These are phyloP conservation scores for Coffea eugenioides DNA, from an alignment of 257 asterid species.

Conservation along the genomic window DNA sequence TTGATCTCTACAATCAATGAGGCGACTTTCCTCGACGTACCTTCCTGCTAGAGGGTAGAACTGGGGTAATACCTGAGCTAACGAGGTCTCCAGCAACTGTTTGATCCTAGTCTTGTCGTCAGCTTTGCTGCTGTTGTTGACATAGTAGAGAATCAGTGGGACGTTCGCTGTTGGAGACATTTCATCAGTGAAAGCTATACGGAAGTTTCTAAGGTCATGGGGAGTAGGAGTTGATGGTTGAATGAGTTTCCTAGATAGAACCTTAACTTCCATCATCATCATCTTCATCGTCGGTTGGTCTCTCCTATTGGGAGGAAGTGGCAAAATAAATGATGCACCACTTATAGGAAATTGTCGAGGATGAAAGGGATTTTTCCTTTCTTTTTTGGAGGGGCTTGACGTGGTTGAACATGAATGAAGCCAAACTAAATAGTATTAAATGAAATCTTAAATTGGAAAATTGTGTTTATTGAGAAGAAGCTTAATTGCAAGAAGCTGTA, in stretches of 20 bases:
- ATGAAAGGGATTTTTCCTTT: too few relatives aligned
- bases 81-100: neutral
- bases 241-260: neutral
- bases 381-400: too few relatives aligned
- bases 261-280: neutral
- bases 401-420: too few relatives aligned
- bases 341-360: too few relatives aligned
- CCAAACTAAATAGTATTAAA: too few relatives aligned
- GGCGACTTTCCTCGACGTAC: neutral
- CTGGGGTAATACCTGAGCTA: constrained; percentile 7
- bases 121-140: neutral
- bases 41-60: constrained; percentile 34
- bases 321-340: too few relatives aligned
- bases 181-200: constrained; percentile 13
- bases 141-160: constrained; percentile 11
- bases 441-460: too few relatives aligned
- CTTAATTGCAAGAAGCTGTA: too few relatives aligned
- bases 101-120: neutral
- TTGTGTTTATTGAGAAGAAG: too few relatives aligned
- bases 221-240: constrained; percentile 15
- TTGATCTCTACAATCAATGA: constrained; percentile 19
- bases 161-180: constrained; percentile 16
- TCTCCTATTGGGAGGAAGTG: too few relatives aligned
- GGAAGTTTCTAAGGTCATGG: neutral
- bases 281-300: neutral